phyloP scores from a whole-genome alignment of 2,329 filamentous ascomycete species.

The Talaromyces sp. region DNA sequence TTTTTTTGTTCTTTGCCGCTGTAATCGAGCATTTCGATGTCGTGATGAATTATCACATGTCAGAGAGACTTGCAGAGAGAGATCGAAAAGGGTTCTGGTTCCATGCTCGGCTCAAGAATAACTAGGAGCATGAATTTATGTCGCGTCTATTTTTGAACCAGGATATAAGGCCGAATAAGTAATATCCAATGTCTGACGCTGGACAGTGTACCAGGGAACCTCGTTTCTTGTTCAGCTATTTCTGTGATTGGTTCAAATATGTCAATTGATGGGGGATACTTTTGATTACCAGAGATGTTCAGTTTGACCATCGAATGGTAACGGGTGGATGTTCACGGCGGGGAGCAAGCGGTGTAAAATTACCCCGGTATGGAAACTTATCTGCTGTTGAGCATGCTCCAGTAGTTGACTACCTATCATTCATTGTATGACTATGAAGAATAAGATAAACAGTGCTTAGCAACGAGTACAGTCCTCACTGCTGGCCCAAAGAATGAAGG shows the following conservation, averaged over 20 bases:
- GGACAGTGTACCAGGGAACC: too few species aligned
- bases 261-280: not conserved
- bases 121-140: too few species aligned
- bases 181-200: not conserved
- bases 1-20: not conserved
- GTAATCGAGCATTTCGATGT: not conserved
- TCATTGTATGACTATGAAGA: not conserved
- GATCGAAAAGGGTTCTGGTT: not conserved
- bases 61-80: not conserved
- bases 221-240: not conserved
- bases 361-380: not conserved
- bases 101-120: not conserved
- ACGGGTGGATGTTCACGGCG: not conserved
- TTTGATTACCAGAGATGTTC: not conserved
- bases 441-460: too few species aligned
- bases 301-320: constrained; percentile 5
- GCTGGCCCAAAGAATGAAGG: too few species aligned
- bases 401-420: too few species aligned
- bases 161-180: not conserved
- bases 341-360: not conserved
- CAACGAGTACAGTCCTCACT: too few species aligned
- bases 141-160: not conserved
- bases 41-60: not conserved
- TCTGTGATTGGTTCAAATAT: not conserved
- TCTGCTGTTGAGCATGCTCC: too few species aligned